Conservation (phyloP, 2,329 filamentous ascomycete genomes). For the Botrytis deweyae region DNA sequence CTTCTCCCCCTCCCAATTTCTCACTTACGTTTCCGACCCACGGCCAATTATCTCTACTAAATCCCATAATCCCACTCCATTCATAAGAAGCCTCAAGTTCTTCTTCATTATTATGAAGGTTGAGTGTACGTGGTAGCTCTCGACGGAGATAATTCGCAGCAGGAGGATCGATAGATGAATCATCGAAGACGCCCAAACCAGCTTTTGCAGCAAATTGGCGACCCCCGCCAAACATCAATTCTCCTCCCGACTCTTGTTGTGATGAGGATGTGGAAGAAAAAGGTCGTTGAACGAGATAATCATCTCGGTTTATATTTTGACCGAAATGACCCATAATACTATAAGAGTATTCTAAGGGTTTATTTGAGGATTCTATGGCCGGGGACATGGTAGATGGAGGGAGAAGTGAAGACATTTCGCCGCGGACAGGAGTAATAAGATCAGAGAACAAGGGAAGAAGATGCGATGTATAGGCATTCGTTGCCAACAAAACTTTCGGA, state of each 20-base stretch:
- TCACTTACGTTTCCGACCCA: slow-evolving; percentile 70
- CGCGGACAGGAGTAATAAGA: slow-evolving; percentile 74
- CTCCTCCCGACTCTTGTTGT: slow-evolving; percentile 42
- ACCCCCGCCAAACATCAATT: slow-evolving; percentile 72
- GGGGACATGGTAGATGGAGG: slow-evolving; percentile 48
- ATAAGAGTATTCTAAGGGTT: slow-evolving; percentile 44
- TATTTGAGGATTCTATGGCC: slow-evolving; percentile 9
- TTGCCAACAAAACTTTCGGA: slow-evolving; percentile 69
- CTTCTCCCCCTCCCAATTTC: slow-evolving; percentile 50
- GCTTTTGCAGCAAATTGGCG: slow-evolving; percentile 54
- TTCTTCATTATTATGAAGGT: slow-evolving; percentile 40
- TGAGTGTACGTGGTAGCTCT: slow-evolving; percentile 32
- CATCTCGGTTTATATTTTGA: slow-evolving; percentile 53
- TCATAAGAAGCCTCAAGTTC: slow-evolving; percentile 49
- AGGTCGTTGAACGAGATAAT: slow-evolving; percentile 73
- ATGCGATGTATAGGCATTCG: slow-evolving; percentile 80
- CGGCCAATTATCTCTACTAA: slow-evolving; percentile 63
- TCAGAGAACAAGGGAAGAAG: slow-evolving; percentile 68
- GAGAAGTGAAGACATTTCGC: slow-evolving; percentile 66
- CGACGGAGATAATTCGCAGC: slow-evolving; percentile 36
- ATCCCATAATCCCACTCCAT: slow-evolving; percentile 84
- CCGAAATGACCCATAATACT: slow-evolving; percentile 55
- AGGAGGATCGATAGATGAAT: slow-evolving; percentile 55
- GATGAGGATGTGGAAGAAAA: slow-evolving; percentile 41
- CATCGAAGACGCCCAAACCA: slow-evolving; percentile 58